Base-by-base conservation (phyloP, 441 rosid genomes). In the Bocquillonia castaneifolia region DNA sequence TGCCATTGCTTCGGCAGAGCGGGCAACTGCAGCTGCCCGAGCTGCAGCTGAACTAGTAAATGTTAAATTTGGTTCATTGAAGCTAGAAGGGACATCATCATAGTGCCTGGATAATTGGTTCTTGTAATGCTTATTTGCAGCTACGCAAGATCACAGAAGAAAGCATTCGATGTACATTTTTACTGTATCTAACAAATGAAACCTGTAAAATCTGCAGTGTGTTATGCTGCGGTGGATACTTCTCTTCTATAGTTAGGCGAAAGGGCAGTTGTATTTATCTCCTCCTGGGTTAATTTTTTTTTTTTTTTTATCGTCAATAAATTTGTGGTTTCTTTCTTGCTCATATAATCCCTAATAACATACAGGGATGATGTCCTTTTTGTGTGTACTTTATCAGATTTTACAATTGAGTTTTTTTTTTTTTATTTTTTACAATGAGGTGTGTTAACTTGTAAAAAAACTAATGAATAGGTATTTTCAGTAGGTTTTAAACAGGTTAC, bases 1-100 rank as follows among this genome's bases (percentile, higher is more conserved):
- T 45, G 98, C 97, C 62, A 79, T 93, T 78, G 90, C 96, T 58
- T 77, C 77, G 54, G 98, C 97, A 3, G 94, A 91, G 48, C 89
- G 83, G n/a, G 98, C 97, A 63, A 72, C 87, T 23, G 87, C 90
- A 6, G 80, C 90, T 53, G 98, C 97, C 36, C 97, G 86, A 59
- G 87, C 98, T 59, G 95, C 98, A 66, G 93, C 91, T 17, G 84
- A 80, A 47, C 83, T 93, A 42, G 96, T 78, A 47, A 86, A 84
- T 77, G 83, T 75, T 58, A 69, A 85, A 31, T 86, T 82, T 62
- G 79, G 79, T 67, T 69, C 81, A 7, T 36, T 69, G 59, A 80
- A 78, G 73, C 68, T 77, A 47, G 78, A 51, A 71, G 79, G 76
- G 32, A 76, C 76, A 47, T 64, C 83, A 44, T 66, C 67, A 42